A percentile compares a stretch with the other conserved stretches of the same genome.
Conservation (phyloP, 805 yeast species). For the Grigorovia humatica region DNA sequence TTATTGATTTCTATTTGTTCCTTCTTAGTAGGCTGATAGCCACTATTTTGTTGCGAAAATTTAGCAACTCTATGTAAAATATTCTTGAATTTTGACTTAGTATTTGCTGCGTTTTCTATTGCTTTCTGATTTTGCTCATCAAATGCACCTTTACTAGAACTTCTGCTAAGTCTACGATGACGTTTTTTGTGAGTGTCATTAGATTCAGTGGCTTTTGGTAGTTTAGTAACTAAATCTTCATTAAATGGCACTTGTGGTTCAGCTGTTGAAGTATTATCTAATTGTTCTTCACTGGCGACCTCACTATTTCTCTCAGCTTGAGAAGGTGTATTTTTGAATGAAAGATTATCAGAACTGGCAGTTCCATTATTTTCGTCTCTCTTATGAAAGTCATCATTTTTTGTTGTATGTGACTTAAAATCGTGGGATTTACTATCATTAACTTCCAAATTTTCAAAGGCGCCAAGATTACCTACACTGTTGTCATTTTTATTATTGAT, state of each 20-base stretch:
- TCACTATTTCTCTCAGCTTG: not conserved
- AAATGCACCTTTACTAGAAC: not conserved
- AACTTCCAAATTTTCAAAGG: not conserved
- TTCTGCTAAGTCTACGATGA: not conserved
- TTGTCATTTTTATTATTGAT: not conserved
- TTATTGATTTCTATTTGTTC: constrained; percentile 6
- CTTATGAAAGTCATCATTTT: not conserved
- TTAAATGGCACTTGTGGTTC: constrained; percentile 2
- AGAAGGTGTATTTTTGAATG: not conserved
- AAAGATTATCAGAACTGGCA: not conserved
- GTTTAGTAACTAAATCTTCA: not conserved
- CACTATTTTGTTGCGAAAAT: constrained; percentile 27
- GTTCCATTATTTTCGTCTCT: not conserved
- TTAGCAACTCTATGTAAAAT: constrained; percentile 24
- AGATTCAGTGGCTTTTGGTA: not conserved
- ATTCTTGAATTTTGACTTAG: constrained; percentile 16
- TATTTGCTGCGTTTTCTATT: constrained; percentile 1
- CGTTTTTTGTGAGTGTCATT: not conserved
- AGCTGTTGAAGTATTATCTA: not conserved
- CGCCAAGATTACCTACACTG: not conserved
- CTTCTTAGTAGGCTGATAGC: constrained; percentile 22
- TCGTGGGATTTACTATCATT: not conserved
- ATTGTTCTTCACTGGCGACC: not conserved
- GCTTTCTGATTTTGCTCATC: not conserved
- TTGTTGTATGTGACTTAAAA: not conserved